Percentiles rank a stretch among this genome's conserved stretches.
phyloP scores from a whole-genome alignment of 129 eudicot species.

The Flaveria brownii region DNA sequence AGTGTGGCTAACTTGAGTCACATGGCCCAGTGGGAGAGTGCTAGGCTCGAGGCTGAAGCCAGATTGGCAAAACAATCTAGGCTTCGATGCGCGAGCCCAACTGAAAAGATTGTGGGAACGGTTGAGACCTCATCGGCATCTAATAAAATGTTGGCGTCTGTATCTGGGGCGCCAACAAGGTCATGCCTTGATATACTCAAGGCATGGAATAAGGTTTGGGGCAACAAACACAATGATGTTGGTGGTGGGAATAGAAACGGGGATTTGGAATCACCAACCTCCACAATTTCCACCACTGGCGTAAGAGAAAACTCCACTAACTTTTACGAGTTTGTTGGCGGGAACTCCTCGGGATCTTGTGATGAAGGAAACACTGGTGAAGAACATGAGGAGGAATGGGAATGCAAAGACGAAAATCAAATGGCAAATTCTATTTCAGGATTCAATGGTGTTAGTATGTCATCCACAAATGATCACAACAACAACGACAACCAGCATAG shows the following conservation, averaged over 20 bases:
- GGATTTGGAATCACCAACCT: constrained; percentile 75
- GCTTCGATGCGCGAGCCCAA: constrained; percentile 41
- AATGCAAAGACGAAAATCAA: constrained; percentile 40
- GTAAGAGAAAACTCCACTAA: constrained; percentile 44
- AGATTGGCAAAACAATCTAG: constrained; percentile 73
- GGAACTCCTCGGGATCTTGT: constrained; percentile 47
- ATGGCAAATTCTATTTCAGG: constrained; percentile 13
- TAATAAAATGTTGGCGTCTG: constrained; percentile 28
- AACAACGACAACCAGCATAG: constrained; percentile 29
- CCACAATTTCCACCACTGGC: constrained; percentile 58
- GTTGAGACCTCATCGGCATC: constrained; percentile 21
- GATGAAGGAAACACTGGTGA: constrained; percentile 51
- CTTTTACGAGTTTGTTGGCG: constrained; percentile 51
- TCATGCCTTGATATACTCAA: constrained; percentile 63
- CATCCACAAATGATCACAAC: constrained; percentile 8
- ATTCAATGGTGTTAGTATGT: constrained; percentile 21
- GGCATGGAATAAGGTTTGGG: constrained; percentile 67
- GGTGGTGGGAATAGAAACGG: constrained; percentile 26
- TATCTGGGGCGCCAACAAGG: constrained; percentile 19
- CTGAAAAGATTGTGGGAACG: constrained; percentile 14
- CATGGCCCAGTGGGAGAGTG: constrained; percentile 99
- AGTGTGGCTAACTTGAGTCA: constrained; percentile 86
- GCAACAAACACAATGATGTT: constrained; percentile 25
- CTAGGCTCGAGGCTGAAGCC: constrained; percentile 97
- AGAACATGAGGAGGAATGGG: constrained; percentile 55